Evolutionary conservation across 352 stramenopile genomes (phyloP), one percentile per base, ranked within the genome.

Genomic region (Phytopythium chamaehyphon): DNA sequence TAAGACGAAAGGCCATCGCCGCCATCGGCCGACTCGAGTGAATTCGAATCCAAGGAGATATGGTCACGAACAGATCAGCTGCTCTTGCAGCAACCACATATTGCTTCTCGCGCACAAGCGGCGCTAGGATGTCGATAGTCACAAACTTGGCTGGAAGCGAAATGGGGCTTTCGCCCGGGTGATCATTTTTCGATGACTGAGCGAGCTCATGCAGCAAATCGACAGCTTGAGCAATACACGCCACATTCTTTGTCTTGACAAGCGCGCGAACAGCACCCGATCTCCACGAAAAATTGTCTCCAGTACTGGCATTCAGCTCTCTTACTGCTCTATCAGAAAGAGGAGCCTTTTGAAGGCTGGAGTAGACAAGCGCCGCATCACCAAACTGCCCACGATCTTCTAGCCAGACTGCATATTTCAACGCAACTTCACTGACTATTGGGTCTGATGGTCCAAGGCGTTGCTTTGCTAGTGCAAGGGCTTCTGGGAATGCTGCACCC

Each of bases 401-500:
- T 9, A 90, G 64, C 14, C 65, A 68, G 2, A 64, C 47, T 1
- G 58, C 64, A 31, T 79, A 81, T 23, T 66, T 59, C 57, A 67
- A 64, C 57, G 72, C 45, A 0, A 64, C 77, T 14, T 70, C 56
- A 2, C 61, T n/a, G 12, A 81, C 44, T 1, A 89, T 50, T 14
- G 64, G 53, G 37, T 89, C 71, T 11, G 44, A 47, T 2, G 64
- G 42, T 12, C 73, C 69, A 18, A 86, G 63, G 9, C 71, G 68
- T 21, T 69, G 64, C 22, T 59, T 42, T 52, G 79, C 69, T 21
- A 93, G 61, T 5, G 66, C 69, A 12, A 90, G 50, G 2, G 83
- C 83, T 74, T 93, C 83, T 2, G 51, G 53, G 50, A 70, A 84
- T 35, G 73, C 55, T 12, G 64, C 40, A 3, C 66, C 71, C 21